These are phyloP conservation scores for Phytophthora tubulina DNA, from an alignment of 352 stramenopile genomes.

Conservation along the genomic window DNA sequence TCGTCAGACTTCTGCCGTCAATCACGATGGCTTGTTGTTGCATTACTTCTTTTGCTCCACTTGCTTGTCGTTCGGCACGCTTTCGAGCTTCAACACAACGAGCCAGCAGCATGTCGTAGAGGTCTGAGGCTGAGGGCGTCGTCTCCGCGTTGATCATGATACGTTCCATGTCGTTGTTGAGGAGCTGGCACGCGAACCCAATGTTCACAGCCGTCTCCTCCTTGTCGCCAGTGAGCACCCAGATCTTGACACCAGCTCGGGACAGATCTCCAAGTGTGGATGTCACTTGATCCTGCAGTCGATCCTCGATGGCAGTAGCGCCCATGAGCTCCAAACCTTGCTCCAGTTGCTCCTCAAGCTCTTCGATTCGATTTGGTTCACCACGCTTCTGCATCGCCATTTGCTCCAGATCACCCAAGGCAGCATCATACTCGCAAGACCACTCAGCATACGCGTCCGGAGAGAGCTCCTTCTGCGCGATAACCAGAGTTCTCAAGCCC, in stretches of 20 bases:
- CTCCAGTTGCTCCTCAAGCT: conserved; percentile 87
- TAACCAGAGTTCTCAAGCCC: conserved; percentile 90
- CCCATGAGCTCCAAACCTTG: conserved; percentile 76
- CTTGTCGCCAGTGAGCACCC: conserved; percentile 92
- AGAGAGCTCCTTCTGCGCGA: conserved; percentile 83
- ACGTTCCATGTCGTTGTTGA: conserved; percentile 96
- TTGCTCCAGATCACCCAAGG: conserved; percentile 77
- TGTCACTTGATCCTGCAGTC: conserved; percentile 81
- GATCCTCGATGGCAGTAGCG: conserved; percentile 86
- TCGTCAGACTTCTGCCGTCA: conserved; percentile 74
- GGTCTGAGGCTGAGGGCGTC: conserved; percentile 53
- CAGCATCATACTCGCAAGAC: conserved; percentile 80
- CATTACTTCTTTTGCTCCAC: conserved; percentile 7
- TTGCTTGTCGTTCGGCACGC: conserved; percentile 40
- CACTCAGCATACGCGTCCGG: conserved; percentile 74
- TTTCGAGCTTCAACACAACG: conserved; percentile 59
- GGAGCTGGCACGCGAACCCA: conserved; percentile 94
- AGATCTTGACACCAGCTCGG: conserved; percentile 85
- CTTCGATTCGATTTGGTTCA: conserved; percentile 77
- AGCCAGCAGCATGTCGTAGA: conserved; percentile 71
- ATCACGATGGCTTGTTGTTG: conserved; percentile 76
- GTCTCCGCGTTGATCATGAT: conserved; percentile 84
- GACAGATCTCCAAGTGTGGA: conserved; percentile 80
- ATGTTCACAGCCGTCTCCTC: conserved; percentile 98
- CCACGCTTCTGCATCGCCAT: conserved; percentile 63